phyloP scores from a whole-genome alignment of 352 stramenopile genomes.

The Globisporangium cylindrosporum region DNA sequence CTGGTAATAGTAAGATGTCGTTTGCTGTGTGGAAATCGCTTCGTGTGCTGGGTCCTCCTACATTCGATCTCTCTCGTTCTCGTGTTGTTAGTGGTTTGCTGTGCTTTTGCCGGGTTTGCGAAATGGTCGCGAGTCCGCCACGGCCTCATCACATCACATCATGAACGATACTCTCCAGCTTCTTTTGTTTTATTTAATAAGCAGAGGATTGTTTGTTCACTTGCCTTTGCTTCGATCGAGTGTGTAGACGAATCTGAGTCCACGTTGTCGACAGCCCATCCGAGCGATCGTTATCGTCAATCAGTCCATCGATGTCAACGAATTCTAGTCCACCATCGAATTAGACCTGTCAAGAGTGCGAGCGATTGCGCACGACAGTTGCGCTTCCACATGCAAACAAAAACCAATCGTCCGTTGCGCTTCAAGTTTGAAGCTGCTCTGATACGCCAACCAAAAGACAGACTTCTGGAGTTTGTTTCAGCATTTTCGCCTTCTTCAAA shows the following conservation, averaged over 20 bases:
- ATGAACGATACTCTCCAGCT: too few species aligned
- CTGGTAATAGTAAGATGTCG: neutral
- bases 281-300: neutral
- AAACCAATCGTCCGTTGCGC: neutral
- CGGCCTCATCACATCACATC: neutral
- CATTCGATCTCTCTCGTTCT: neutral
- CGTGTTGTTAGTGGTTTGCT: neutral
- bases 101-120: neutral
- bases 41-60: neutral
- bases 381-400: neutral
- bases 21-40: neutral
- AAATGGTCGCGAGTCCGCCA: neutral
- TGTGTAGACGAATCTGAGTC: neutral
- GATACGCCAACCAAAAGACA: neutral
- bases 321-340: neutral
- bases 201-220: neutral
- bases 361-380: neutral
- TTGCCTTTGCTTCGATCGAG: neutral
- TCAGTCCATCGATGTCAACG: neutral
- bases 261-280: neutral
- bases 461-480: too few species aligned
- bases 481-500: neutral
- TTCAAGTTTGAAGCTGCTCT: neutral
- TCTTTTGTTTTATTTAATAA: too few species aligned
- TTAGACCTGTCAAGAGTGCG: neutral